Percentiles rank a stretch among this genome's conserved stretches.
These are phyloP conservation scores for Aspergillus versicolor DNA, from an alignment of 2,329 filamentous ascomycete genomes.

Conservation along the genomic window DNA sequence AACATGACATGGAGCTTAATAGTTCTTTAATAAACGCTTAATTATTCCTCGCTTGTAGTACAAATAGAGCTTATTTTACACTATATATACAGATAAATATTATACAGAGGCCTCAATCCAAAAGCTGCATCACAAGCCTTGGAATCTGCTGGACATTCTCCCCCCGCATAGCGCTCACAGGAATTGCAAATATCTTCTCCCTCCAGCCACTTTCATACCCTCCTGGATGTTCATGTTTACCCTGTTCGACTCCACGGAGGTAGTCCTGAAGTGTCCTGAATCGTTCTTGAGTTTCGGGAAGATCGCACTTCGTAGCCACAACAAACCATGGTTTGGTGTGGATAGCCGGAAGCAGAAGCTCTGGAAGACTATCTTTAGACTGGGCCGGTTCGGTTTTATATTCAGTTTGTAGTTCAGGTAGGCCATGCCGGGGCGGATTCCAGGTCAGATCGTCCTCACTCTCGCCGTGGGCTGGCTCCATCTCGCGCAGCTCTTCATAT, in stretches of 20 bases:
- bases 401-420: slow-evolving; percentile 23
- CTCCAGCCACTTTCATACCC: slow-evolving; percentile 64
- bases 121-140: slow-evolving; percentile 40
- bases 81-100: neutral
- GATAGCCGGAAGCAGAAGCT: slow-evolving; percentile 64
- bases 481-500: slow-evolving; percentile 79
- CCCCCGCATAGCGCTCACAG: slow-evolving; percentile 84
- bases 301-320: slow-evolving; percentile 87
- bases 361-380: slow-evolving; percentile 39
- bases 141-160: slow-evolving; percentile 69
- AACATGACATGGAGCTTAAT: neutral
- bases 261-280: slow-evolving; percentile 70
- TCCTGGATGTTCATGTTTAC: slow-evolving; percentile 71
- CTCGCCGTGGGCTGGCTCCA: slow-evolving; percentile 65
- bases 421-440: slow-evolving; percentile 29
- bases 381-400: slow-evolving; percentile 7
- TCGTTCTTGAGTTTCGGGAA: slow-evolving; percentile 75
- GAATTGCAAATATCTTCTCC: slow-evolving; percentile 63
- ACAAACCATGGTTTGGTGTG: slow-evolving; percentile 97
- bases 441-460: slow-evolving; percentile 62
- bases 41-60: neutral
- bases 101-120: slow-evolving; percentile 28
- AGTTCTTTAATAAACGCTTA: neutral
- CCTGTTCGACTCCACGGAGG: slow-evolving; percentile 63
- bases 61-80: neutral